These are phyloP conservation scores for Oryza punctata DNA, from an alignment of 176 grass and related monocot genomes.

Conservation along the genomic window DNA sequence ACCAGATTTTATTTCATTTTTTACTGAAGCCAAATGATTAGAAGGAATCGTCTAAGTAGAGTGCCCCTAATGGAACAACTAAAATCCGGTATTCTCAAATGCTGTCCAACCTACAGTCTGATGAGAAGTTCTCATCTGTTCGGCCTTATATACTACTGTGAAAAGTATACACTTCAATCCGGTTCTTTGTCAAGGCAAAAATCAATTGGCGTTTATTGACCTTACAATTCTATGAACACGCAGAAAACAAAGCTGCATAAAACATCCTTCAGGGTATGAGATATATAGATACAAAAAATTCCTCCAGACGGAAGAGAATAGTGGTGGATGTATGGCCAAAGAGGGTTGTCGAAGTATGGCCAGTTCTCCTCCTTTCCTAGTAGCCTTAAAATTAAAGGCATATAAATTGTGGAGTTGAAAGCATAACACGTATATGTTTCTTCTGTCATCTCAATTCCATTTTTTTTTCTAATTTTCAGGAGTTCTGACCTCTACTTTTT, in stretches of 20 bases:
- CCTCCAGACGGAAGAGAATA: background rate
- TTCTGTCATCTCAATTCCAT: background rate
- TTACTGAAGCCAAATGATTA: background rate
- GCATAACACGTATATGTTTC: background rate
- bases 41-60: background rate
- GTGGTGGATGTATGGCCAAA: background rate
- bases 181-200: slow-evolving; percentile 3
- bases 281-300: background rate
- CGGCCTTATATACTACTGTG: background rate
- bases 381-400: background rate
- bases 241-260: background rate
- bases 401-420: background rate
- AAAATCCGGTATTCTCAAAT: background rate
- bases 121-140: background rate
- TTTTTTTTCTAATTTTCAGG: background rate
- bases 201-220: background rate
- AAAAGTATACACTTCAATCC: background rate
- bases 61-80: background rate
- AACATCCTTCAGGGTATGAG: background rate
- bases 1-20: background rate
- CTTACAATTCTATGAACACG: background rate
- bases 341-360: background rate
- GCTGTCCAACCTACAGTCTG: background rate
- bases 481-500: background rate
- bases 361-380: background rate